Percentiles rank a stretch among this genome's conserved stretches.
Conservation (phyloP, 352 stramenopile species). For the Phytophthora crassamura region DNA sequence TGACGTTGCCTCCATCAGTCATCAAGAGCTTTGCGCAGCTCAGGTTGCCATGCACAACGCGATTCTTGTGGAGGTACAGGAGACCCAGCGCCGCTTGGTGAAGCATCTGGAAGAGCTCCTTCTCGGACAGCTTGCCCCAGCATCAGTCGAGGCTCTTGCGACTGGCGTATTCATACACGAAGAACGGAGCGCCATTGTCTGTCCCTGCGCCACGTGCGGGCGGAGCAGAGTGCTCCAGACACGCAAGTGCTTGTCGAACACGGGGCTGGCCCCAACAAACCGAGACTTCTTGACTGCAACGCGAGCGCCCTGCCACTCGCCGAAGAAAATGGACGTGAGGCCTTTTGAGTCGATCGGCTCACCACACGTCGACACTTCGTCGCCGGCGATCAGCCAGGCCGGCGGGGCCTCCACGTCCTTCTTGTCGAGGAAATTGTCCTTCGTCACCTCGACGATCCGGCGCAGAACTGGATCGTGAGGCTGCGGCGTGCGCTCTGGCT, state of each 20-base stretch:
- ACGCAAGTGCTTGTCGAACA: slow-evolving; percentile 38
- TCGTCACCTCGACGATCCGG: too few relatives aligned
- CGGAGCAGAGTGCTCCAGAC: slow-evolving; percentile 34
- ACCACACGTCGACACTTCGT: too few relatives aligned
- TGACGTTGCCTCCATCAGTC: slow-evolving; percentile 25
- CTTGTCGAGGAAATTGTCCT: too few relatives aligned
- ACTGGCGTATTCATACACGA: slow-evolving; percentile 39
- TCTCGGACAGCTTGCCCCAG: slow-evolving; percentile 19
- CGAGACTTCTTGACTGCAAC: slow-evolving; percentile 38
- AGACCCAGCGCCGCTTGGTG: slow-evolving; percentile 23
- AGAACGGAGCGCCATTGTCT: slow-evolving; percentile 30
- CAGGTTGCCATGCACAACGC: slow-evolving; percentile 45
- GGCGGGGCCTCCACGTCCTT: too few relatives aligned
- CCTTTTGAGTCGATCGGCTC: too few relatives aligned
- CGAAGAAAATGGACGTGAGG: slow-evolving; percentile 21
- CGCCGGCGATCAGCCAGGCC: too few relatives aligned
- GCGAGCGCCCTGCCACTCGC: slow-evolving; percentile 29
- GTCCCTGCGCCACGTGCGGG: slow-evolving; percentile 36
- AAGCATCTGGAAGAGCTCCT: slow-evolving; percentile 15
- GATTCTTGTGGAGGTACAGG: slow-evolving; percentile 36
- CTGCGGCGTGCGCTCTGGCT: too few relatives aligned
- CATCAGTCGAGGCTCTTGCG: slow-evolving; percentile 29
- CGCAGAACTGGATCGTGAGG: too few relatives aligned
- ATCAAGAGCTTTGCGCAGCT: slow-evolving; percentile 49
- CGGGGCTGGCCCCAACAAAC: slow-evolving; percentile 22